These are phyloP conservation scores for Forsythia viridissima DNA, from an alignment of 257 asterid genomes.

Conservation along the genomic window DNA sequence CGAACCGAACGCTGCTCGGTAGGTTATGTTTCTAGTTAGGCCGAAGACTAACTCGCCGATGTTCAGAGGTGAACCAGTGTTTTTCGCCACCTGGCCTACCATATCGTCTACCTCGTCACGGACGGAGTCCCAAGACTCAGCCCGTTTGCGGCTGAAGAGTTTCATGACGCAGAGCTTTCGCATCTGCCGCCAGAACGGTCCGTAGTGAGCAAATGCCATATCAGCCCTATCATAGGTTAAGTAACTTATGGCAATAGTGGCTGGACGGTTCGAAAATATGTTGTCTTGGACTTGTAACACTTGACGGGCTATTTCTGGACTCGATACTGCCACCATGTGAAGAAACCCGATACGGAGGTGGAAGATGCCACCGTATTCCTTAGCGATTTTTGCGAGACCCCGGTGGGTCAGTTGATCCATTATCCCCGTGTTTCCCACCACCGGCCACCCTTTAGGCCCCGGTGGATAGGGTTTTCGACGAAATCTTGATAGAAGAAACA, in stretches of 20 bases:
- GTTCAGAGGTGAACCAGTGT: constrained; percentile 50
- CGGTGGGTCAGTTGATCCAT: constrained; percentile 73
- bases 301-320: constrained; percentile 74
- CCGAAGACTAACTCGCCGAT: constrained; percentile 81
- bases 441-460: constrained; percentile 81
- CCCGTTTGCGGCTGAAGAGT: constrained; percentile 81
- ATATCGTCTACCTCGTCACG: constrained; percentile 72
- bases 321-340: constrained; percentile 73
- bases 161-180: constrained; percentile 85
- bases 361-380: constrained; percentile 76
- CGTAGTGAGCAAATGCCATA: constrained; percentile 94
- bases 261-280: constrained; percentile 90
- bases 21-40: constrained; percentile 64
- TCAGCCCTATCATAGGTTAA: constrained; percentile 83
- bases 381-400: constrained; percentile 64
- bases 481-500: constrained; percentile 32
- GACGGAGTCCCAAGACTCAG: constrained; percentile 95
- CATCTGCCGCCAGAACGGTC: constrained; percentile 98
- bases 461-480: constrained; percentile 68
- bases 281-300: constrained; percentile 83
- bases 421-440: constrained; percentile 74
- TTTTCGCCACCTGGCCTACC: constrained; percentile 38
- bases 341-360: constrained; percentile 66
- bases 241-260: constrained; percentile 66
- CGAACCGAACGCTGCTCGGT: constrained; percentile 88